Evolutionary conservation across 78 protist genomes (phyloP), one percentile per base, ranked within the genome.

Genomic region (Pigoraptor vietnamica): DNA sequence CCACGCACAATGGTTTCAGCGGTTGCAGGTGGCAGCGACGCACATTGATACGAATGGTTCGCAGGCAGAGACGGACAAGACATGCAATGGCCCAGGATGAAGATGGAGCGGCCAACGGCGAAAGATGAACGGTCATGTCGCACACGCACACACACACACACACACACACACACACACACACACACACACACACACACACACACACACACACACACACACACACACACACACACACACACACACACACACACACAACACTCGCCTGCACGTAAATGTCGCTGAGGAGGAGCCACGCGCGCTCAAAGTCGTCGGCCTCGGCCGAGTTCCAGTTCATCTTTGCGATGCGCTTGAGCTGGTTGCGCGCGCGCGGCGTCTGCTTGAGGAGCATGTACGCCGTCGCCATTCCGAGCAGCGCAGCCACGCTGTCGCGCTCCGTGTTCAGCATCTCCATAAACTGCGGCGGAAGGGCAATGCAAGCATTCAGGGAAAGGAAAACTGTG

Each of bases 341-440:
- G 32, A 97, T 24, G 67, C 95, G 90, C 92, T 93, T 94, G 87
- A 97, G 90, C 86, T 90, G 91, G 81, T 92, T 95, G 25, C 97
- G 89, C 23, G 98, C 97, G 83, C 94, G 94, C 0, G 95, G 96
- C 1, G 95, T 82, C 86, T 93, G 94, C 87, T 88, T 40, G 88
- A 92, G 56, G n/a, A 83, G 35, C 40, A 90, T 89, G 40, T 88
- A 83, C 35, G 94, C 95, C 37, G 25, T 24, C 56, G 95, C 88
- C 82, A 94, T 32, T 1, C 92, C 92, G 67, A 92, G 92, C 35
- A 89, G 91, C 32, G 94, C 92, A 1, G 91, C 87, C 23, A 91
- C 91, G 33, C 23, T 1, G 38, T 93, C 93, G 67, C 34, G 39
- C 90, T 91, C 88, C 40, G 24, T 86, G 37, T 86, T 9, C 36